These are phyloP conservation scores for Phytophthora fragariaefolia DNA, from an alignment of 352 stramenopile genomes.

Conservation along the genomic window DNA sequence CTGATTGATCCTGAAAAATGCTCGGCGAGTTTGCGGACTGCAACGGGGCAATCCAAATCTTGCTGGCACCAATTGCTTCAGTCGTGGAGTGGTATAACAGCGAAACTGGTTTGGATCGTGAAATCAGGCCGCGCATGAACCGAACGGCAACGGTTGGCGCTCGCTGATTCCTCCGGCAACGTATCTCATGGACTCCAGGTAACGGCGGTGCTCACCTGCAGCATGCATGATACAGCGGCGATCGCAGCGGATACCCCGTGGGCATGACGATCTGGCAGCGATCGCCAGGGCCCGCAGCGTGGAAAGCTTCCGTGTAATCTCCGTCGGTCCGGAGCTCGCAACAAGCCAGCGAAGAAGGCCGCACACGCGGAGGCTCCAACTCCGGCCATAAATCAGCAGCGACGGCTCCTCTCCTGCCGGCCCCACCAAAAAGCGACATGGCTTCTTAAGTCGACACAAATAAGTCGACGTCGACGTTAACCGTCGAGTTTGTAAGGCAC, in stretches of 20 bases:
- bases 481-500: constrained; percentile 7
- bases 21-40: too few species aligned
- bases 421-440: constrained; percentile 29
- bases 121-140: constrained; percentile 29
- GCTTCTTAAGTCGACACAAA: constrained; percentile 22
- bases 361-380: constrained; percentile 3
- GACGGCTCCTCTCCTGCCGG: constrained; percentile 33
- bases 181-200: neutral
- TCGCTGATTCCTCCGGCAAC: neutral
- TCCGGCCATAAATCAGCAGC: constrained; percentile 45
- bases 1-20: neutral
- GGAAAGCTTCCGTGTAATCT: constrained; percentile 14
- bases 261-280: constrained; percentile 20
- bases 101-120: constrained; percentile 33
- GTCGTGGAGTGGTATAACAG: constrained; percentile 10
- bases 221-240: too few species aligned
- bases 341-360: constrained; percentile 21
- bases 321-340: constrained; percentile 14
- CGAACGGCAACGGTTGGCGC: constrained; percentile 8
- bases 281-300: neutral
- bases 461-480: constrained; percentile 16
- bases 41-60: constrained; percentile 2
- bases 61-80: constrained; percentile 25
- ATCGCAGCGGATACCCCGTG: constrained; percentile 2
- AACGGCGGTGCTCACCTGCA: neutral